These are phyloP conservation scores for Lichtheimia hyalospora DNA, from an alignment of 371 early-diverging fungal genomes.

Conservation along the genomic window DNA sequence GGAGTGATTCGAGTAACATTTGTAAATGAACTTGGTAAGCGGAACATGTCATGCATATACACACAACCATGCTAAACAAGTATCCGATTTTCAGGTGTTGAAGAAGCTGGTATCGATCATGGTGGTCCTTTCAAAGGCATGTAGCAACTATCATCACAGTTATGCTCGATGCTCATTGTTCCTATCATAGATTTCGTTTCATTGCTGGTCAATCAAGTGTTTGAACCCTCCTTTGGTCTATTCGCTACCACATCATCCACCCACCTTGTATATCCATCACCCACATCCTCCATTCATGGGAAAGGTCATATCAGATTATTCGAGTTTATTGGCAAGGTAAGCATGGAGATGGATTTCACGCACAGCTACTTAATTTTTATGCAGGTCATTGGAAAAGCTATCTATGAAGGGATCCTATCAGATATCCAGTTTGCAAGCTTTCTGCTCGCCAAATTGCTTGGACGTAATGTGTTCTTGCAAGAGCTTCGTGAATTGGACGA, in stretches of 20 bases:
- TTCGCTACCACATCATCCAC: conserved; percentile 66
- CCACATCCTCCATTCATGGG: conserved; percentile 43
- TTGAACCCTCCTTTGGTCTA: conserved; percentile 72
- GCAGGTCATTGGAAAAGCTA: conserved; percentile 81
- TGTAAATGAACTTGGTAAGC: conserved; percentile 63
- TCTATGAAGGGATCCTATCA: conserved; percentile 87
- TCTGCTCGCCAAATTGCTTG: conserved; percentile 80
- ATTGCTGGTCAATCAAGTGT: conserved; percentile 71
- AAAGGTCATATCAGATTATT: conserved; percentile 61
- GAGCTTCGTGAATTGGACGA: conserved; percentile 83
- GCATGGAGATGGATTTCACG: background rate
- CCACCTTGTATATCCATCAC: conserved; percentile 73
- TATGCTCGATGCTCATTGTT: conserved; percentile 21
- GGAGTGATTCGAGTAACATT: conserved; percentile 80
- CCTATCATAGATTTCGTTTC: conserved; percentile 78
- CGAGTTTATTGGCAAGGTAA: conserved; percentile 78
- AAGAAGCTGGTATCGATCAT: conserved; percentile 91
- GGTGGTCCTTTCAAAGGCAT: conserved; percentile 89
- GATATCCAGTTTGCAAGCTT: conserved; percentile 88
- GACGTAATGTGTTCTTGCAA: conserved; percentile 73
- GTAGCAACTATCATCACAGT: background rate
- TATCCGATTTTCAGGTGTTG: conserved; percentile 52
- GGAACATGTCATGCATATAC: background rate
- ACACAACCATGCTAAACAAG: background rate
- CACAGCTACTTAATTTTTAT: background rate